A percentile compares a stretch with the other conserved stretches of the same genome.
phyloP scores from a whole-genome alignment of 2,329 filamentous ascomycete species.

The Scedosporium dehoogii region DNA sequence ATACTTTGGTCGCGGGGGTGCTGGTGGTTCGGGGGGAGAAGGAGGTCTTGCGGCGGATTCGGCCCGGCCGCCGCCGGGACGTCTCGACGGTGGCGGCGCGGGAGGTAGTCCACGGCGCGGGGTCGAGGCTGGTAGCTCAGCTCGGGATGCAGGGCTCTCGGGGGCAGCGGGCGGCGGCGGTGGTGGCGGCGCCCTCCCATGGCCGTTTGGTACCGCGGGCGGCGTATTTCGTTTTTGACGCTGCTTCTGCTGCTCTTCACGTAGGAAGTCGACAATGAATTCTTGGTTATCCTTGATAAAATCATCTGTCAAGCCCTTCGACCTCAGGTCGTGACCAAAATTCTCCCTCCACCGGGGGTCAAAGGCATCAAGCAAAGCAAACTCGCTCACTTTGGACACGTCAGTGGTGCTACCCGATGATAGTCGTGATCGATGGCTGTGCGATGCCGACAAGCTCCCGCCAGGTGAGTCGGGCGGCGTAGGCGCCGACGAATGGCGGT shows the following conservation, averaged over 20 bases:
- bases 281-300: constrained; percentile 60
- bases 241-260: constrained; percentile 41
- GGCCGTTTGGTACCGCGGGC: constrained; percentile 10
- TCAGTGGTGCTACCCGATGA: constrained; percentile 39
- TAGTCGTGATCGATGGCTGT: constrained; percentile 24
- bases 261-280: constrained; percentile 56
- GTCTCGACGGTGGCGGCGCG: constrained; percentile 49
- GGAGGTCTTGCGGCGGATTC: constrained; percentile 56
- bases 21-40: constrained; percentile 49
- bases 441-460: constrained; percentile 24
- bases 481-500: constrained; percentile 48
- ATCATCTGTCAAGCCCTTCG: constrained; percentile 55
- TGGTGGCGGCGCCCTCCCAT: constrained; percentile 10
- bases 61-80: constrained; percentile 28
- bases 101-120: constrained; percentile 22
- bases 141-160: constrained; percentile 17
- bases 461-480: constrained; percentile 49
- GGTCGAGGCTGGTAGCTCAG: constrained; percentile 19
- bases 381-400: constrained; percentile 36
- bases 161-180: constrained; percentile 22
- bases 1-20: constrained; percentile 56
- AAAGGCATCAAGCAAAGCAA: constrained; percentile 52
- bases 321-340: constrained; percentile 52
- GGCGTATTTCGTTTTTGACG: constrained; percentile 14
- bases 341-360: constrained; percentile 56